Evolutionary conservation across 176 grass and related monocot species (phyloP).

Genomic region (Oryza officinalis): DNA sequence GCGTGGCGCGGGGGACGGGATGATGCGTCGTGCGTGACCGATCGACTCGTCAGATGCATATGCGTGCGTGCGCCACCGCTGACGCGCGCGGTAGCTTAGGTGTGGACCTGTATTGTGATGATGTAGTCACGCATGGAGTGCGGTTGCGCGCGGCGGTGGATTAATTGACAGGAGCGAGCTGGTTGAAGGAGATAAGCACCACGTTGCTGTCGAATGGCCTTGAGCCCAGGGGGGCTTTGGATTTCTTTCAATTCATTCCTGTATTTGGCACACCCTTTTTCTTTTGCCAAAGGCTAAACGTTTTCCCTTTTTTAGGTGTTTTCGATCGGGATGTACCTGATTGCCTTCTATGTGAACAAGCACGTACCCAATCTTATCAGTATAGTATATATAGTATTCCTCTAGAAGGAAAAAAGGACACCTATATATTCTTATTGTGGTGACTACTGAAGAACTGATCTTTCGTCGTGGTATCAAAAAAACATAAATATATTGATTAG

Average conservation of each 20-base stretch:
- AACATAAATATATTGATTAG: too few relatives aligned
- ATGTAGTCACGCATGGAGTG: too few relatives aligned
- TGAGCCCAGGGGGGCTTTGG: not conserved
- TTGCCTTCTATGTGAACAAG: not conserved
- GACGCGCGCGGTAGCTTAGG: not conserved
- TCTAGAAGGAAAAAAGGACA: too few relatives aligned
- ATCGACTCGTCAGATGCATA: not conserved
- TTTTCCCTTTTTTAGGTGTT: not conserved
- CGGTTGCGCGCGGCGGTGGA: not conserved
- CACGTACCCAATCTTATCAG: not conserved
- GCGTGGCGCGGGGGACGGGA: not conserved
- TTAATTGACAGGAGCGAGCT: not conserved
- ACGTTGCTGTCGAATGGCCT: slow-evolving; percentile 35
- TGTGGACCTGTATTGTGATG: not conserved
- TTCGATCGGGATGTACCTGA: not conserved
- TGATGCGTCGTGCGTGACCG: too few relatives aligned
- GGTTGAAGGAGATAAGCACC: slow-evolving; percentile 32
- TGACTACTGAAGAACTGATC: too few relatives aligned
- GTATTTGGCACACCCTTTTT: not conserved
- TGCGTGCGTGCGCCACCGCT: not conserved
- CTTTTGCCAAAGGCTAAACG: not conserved
- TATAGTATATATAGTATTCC: not conserved
- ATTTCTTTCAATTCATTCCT: not conserved
- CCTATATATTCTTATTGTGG: not conserved
- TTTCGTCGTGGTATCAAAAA: too few relatives aligned